These are phyloP conservation scores for Pichia phayaonensis DNA, from an alignment of 805 yeast genomes.

Conservation along the genomic window DNA sequence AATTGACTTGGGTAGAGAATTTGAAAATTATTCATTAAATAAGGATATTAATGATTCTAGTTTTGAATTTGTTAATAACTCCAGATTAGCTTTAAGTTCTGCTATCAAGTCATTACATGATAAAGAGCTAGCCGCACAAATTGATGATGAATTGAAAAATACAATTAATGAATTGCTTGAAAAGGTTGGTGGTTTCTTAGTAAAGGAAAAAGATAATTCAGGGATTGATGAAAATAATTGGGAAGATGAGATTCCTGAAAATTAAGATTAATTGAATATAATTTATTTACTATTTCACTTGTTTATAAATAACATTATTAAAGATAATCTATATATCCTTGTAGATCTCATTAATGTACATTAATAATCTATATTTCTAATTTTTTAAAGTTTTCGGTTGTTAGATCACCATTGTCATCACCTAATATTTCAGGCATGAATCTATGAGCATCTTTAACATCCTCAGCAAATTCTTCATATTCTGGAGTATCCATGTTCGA, in stretches of 20 bases:
- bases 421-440: slow-evolving; percentile 15
- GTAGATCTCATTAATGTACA: neutral
- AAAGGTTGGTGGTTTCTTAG: slow-evolving; percentile 50
- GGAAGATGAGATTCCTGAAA: slow-evolving; percentile 39
- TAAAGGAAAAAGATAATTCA: slow-evolving; percentile 30
- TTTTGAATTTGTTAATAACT: slow-evolving; percentile 27
- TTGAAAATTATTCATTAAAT: slow-evolving; percentile 31
- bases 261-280: neutral
- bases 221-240: slow-evolving; percentile 39
- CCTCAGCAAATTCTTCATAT: slow-evolving; percentile 25
- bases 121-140: slow-evolving; percentile 29
- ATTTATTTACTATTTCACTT: neutral
- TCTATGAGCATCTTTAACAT: slow-evolving; percentile 20
- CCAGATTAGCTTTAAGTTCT: slow-evolving; percentile 32
- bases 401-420: slow-evolving; percentile 6
- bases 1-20: slow-evolving; percentile 29
- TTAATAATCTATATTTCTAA: slow-evolving; percentile 6
- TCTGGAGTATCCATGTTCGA: slow-evolving; percentile 14
- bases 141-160: slow-evolving; percentile 51
- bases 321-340: neutral
- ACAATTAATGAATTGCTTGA: slow-evolving; percentile 45
- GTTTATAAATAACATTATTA: neutral
- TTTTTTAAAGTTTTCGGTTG: slow-evolving; percentile 4
- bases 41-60: slow-evolving; percentile 24
- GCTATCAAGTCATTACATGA: slow-evolving; percentile 31